phyloP scores from a whole-genome alignment of 2,329 filamentous ascomycete species.

The Aspergillus transmontanensis region DNA sequence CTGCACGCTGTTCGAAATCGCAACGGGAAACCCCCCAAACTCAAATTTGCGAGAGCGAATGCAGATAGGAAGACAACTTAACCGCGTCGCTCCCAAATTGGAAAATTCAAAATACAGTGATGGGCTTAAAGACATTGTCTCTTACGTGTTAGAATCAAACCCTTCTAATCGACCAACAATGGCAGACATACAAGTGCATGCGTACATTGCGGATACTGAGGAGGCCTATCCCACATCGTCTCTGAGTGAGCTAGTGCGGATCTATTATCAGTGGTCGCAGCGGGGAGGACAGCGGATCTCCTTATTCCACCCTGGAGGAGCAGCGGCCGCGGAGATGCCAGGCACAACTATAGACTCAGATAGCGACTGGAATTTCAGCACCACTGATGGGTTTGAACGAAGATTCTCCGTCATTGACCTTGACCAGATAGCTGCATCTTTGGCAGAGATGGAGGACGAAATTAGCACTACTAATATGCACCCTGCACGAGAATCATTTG shows the following conservation, averaged over 20 bases:
- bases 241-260: conserved; percentile 49
- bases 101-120: conserved; percentile 47
- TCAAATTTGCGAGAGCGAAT: conserved; percentile 50
- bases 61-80: conserved; percentile 49
- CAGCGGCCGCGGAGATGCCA: conserved; percentile 57
- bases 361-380: conserved; percentile 68
- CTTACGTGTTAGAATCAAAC: conserved; percentile 48
- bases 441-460: conserved; percentile 47
- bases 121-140: conserved; percentile 48
- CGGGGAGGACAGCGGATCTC: conserved; percentile 55
- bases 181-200: conserved; percentile 48
- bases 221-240: conserved; percentile 47
- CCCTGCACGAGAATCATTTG: conserved; percentile 29
- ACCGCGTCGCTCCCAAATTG: conserved; percentile 45
- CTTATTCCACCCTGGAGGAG: conserved; percentile 62
- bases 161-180: conserved; percentile 50
- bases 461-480: conserved; percentile 33
- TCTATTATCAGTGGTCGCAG: conserved; percentile 53
- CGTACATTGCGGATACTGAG: conserved; percentile 47
- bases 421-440: conserved; percentile 50
- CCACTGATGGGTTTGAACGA: conserved; percentile 62
- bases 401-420: conserved; percentile 51
- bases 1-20: conserved; percentile 53
- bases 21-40: conserved; percentile 53
- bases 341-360: conserved; percentile 44